Evolutionary conservation across 148 eudicot species (phyloP).

Genomic region (Pouteria glomerata): DNA sequence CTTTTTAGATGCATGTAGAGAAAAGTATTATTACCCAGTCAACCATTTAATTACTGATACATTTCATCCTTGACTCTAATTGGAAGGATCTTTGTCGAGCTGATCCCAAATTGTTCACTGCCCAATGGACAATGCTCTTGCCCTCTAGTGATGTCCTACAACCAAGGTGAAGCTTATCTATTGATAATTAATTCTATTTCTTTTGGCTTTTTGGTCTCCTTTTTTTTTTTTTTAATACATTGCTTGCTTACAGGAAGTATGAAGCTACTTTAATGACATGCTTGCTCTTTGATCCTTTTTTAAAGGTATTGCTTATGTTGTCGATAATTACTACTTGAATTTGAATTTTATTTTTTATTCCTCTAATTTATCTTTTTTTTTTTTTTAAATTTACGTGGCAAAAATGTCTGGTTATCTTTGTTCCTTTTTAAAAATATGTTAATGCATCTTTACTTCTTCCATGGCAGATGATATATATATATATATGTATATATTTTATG

Average conservation of each 20-base stretch:
- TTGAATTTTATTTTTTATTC: no score
- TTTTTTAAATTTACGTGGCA: not conserved
- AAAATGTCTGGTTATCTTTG: not conserved
- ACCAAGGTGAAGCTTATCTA: slow-evolving; percentile 50
- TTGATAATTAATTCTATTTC: not conserved
- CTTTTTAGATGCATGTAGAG: not conserved
- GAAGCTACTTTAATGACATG: slow-evolving; percentile 86
- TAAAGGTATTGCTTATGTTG: slow-evolving; percentile 49
- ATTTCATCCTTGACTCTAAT: slow-evolving; percentile 8
- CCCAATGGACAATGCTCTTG: slow-evolving; percentile 93
- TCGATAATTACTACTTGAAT: not conserved
- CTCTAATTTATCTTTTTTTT: not conserved
- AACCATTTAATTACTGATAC: not conserved
- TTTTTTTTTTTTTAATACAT: slow-evolving; percentile 10
- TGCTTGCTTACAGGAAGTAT: slow-evolving; percentile 51
- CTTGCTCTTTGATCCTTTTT: slow-evolving; percentile 78
- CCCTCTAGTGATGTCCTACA: slow-evolving; percentile 87
- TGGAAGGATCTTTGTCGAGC: slow-evolving; percentile 89
- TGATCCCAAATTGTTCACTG: slow-evolving; percentile 79
- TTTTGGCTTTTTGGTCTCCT: not conserved
- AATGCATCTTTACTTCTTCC: slow-evolving; percentile 8
- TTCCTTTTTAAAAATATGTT: not conserved
- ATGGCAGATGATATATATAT: not conserved
- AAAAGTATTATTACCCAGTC: not conserved
- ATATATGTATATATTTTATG: no score